Evolutionary conservation across 108 stramenopile genomes (phyloP).

Genomic region (Epithemia pelagica): DNA sequence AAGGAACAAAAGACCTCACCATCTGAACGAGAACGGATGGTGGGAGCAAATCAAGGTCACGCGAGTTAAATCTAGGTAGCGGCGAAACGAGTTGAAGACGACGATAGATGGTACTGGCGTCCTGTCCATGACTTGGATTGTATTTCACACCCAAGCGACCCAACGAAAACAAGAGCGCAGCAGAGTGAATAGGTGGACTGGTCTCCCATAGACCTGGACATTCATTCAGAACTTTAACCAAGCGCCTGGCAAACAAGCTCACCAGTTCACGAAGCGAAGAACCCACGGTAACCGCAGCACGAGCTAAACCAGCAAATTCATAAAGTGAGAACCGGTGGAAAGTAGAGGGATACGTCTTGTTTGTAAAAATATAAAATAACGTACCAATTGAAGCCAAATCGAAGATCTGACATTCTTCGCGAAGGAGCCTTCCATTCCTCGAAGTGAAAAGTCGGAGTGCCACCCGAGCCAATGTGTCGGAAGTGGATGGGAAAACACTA

Average conservation of each 20-base stretch:
- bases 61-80: background rate
- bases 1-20: no score
- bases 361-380: no score
- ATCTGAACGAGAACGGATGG: background rate
- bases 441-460: slow-evolving; percentile 40
- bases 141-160: slow-evolving; percentile 39
- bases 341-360: no score
- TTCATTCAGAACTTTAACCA: slow-evolving; percentile 40
- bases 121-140: slow-evolving; percentile 1
- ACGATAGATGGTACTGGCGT: slow-evolving; percentile 17
- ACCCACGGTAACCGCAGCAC: slow-evolving; percentile 28
- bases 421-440: slow-evolving; percentile 41
- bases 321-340: slow-evolving; percentile 8
- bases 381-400: background rate
- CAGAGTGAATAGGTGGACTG: background rate
- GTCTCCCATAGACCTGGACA: slow-evolving; percentile 9
- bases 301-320: slow-evolving; percentile 30
- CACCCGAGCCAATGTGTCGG: slow-evolving; percentile 32
- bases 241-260: slow-evolving; percentile 34
- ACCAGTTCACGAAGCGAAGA: slow-evolving; percentile 23
- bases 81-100: slow-evolving; percentile 18
- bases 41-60: background rate
- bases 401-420: slow-evolving; percentile 8
- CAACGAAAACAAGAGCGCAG: slow-evolving; percentile 10
- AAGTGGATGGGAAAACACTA: slow-evolving; percentile 17